Evolutionary conservation across 2,329 filamentous ascomycete genomes (phyloP).

Genomic region (Monilinia vaccinii-corymbosi): DNA sequence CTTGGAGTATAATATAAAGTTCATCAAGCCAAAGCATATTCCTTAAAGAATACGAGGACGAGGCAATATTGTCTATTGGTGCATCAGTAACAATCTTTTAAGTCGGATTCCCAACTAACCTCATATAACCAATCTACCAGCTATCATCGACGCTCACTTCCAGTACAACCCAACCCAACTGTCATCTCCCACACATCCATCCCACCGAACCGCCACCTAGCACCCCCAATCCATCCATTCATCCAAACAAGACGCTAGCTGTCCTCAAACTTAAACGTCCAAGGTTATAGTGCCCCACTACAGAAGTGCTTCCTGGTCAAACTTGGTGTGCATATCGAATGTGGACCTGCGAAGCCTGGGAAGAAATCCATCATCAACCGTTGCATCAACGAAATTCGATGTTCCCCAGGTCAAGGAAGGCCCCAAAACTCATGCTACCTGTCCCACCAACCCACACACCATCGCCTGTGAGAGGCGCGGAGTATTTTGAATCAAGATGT

Average conservation of each 20-base stretch:
- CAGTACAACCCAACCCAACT: too few species aligned
- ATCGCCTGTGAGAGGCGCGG: neutral
- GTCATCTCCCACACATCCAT: neutral
- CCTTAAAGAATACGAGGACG: too few species aligned
- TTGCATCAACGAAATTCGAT: neutral
- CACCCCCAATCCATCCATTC: neutral
- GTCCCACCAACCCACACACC: slow-evolving; percentile 1
- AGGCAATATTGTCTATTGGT: too few species aligned
- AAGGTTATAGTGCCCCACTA: neutral
- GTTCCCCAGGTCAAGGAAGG: slow-evolving; percentile 1
- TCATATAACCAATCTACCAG: neutral
- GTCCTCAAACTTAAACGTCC: neutral
- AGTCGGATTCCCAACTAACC: neutral
- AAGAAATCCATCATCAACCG: neutral
- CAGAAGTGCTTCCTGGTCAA: neutral
- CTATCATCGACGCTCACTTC: neutral
- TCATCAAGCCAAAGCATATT: too few species aligned
- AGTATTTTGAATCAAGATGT: neutral
- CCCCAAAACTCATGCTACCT: slow-evolving; percentile 8
- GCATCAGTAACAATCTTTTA: too few species aligned
- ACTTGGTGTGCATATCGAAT: neutral
- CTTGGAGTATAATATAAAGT: too few species aligned
- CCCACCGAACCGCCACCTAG: neutral
- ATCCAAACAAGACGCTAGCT: slow-evolving; percentile 1
- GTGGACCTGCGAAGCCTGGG: neutral